phyloP scores from a whole-genome alignment of 441 rosid genomes.

The Omphalea diandra region DNA sequence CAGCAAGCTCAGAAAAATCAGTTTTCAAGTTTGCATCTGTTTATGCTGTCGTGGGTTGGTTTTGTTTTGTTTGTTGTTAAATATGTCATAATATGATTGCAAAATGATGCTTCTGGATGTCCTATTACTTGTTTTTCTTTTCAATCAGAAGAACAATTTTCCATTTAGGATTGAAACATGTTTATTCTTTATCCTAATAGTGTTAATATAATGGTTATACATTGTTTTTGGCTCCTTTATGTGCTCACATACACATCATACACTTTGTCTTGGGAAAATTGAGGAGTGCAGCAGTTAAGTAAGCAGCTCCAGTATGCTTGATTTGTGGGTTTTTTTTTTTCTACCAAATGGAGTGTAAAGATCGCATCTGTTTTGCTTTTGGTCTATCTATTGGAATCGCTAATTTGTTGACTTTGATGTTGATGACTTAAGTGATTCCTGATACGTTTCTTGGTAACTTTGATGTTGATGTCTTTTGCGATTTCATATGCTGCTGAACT shows the following conservation, averaged over 20 bases:
- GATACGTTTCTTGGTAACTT: too few species aligned
- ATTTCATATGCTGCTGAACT: too few species aligned
- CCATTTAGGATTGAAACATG: slow-evolving; percentile 3
- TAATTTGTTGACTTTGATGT: neutral
- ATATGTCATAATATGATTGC: neutral
- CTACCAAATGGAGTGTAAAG: neutral
- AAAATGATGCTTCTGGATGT: neutral
- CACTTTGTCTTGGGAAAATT: too few species aligned
- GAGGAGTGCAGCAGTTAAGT: too few species aligned
- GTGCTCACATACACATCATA: too few species aligned
- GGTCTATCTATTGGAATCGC: neutral
- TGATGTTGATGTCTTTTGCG: too few species aligned
- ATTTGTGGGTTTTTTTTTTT: neutral
- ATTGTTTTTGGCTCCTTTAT: neutral
- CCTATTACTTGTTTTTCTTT: neutral
- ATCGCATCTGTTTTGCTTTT: neutral
- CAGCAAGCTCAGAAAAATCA: slow-evolving; percentile 2
- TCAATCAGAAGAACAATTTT: slow-evolving; percentile 8
- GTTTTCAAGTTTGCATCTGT: neutral
- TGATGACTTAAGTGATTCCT: too few species aligned
- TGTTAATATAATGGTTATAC: neutral
- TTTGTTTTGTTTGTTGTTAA: neutral
- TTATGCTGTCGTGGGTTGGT: neutral
- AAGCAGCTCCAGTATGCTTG: neutral
- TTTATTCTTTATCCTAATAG: neutral